Evolutionary conservation across 2,329 filamentous ascomycete genomes (phyloP).

Genomic region (Verruconis gallopava): DNA sequence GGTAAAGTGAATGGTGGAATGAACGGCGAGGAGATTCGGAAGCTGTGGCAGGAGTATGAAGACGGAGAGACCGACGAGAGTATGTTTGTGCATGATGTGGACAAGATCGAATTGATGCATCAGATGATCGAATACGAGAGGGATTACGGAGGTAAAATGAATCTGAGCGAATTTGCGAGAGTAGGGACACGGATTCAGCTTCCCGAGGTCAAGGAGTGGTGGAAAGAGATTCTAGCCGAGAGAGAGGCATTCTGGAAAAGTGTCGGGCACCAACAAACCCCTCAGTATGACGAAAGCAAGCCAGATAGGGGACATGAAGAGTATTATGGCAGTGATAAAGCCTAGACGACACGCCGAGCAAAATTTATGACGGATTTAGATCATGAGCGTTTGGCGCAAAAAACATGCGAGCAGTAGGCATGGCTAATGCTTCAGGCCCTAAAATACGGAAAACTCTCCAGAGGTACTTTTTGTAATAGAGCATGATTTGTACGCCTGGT

Average conservation of each 20-base stretch:
- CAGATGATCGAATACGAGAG: slow-evolving; percentile 98
- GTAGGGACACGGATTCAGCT: slow-evolving; percentile 62
- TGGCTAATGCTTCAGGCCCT: too few relatives aligned
- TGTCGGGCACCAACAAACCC: slow-evolving; percentile 13
- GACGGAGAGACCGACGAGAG: slow-evolving; percentile 72
- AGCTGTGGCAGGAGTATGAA: slow-evolving; percentile 92
- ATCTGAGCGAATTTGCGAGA: slow-evolving; percentile 76
- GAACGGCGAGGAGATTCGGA: slow-evolving; percentile 57
- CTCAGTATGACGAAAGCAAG: slow-evolving; percentile 15
- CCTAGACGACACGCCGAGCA: too few relatives aligned
- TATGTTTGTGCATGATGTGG: slow-evolving; percentile 86
- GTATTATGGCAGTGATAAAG: slow-evolving; percentile 21
- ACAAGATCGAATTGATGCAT: slow-evolving; percentile 88
- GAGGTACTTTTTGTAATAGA: too few relatives aligned
- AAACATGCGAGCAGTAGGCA: too few relatives aligned
- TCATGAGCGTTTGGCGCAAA: too few relatives aligned
- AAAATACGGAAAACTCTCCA: too few relatives aligned
- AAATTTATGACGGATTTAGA: too few relatives aligned
- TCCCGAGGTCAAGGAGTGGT: slow-evolving; percentile 71
- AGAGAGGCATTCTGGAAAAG: slow-evolving; percentile 55
- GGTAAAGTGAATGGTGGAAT: slow-evolving; percentile 60
- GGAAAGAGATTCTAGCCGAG: slow-evolving; percentile 61
- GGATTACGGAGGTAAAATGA: slow-evolving; percentile 47
- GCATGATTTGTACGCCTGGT: too few relatives aligned
- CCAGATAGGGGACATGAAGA: slow-evolving; percentile 20